phyloP scores from a whole-genome alignment of 1,284 basidiomycete genomes.

The Pisolithus thermaeus region DNA sequence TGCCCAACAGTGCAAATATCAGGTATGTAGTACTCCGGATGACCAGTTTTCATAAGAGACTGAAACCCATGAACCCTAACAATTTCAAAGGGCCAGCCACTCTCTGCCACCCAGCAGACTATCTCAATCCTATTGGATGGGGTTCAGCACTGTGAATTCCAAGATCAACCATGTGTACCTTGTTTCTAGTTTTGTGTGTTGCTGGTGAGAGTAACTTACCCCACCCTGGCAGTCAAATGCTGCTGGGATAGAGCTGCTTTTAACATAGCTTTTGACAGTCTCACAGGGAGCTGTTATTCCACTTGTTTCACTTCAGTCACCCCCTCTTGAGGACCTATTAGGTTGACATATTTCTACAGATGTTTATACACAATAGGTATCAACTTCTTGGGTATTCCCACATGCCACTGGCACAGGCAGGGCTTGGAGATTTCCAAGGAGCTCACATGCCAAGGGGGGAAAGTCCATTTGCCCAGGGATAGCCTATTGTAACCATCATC shows the following conservation, averaged over 20 bases:
- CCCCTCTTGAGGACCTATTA: too few relatives aligned
- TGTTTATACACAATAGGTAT: too few relatives aligned
- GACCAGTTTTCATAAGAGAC: background rate
- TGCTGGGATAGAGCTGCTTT: conserved; percentile 17
- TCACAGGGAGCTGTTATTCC: conserved; percentile 6
- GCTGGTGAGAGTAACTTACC: conserved; percentile 11
- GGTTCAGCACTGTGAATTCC: background rate
- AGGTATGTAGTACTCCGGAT: conserved; percentile 8
- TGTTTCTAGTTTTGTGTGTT: conserved; percentile 11
- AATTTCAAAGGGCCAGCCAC: conserved; percentile 6
- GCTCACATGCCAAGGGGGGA: too few relatives aligned
- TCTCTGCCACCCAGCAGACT: conserved; percentile 5
- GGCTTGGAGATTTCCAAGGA: too few relatives aligned
- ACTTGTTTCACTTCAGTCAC: too few relatives aligned
- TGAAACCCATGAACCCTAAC: conserved; percentile 9
- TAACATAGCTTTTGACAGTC: conserved; percentile 5
- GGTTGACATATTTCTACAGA: too few relatives aligned
- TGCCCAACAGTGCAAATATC: background rate
- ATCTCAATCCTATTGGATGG: conserved; percentile 2
- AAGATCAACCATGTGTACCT: conserved; percentile 10
- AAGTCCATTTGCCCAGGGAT: too few relatives aligned
- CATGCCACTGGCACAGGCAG: too few relatives aligned
- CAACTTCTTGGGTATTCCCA: too few relatives aligned
- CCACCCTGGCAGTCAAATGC: conserved; percentile 20
- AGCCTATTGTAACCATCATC: too few relatives aligned